Base-by-base conservation (phyloP, 192 early-diverging fungal species). In the Allomyces arbusculus region DNA sequence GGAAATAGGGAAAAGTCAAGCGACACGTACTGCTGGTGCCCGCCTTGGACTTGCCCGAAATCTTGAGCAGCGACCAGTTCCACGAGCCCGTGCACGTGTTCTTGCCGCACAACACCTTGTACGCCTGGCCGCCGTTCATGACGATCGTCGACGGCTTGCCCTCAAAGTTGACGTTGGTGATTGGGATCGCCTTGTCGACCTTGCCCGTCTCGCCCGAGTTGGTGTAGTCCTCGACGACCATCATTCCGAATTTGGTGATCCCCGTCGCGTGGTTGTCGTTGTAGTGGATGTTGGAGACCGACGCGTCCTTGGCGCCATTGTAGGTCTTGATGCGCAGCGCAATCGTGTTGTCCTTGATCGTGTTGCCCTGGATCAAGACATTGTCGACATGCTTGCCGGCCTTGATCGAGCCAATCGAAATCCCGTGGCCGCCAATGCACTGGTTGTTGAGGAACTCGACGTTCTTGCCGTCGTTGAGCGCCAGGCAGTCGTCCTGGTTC, bases 401-500 rank as follows among this genome's bases (percentile, higher is more conserved):
- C 64, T 40, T 40, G 26, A 66, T 24, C 5, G 62, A 25, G 8
- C 28, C 61, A 24, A 71, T 69, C 26, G 70, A 71, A 26, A 71
- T 65, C 19, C 70, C 70, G 68, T 71, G 70, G 16, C 70, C 70
- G 44, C 70, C 70, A 19, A 25, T 45, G 44, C 70, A 71, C 14
- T 55, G 22, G 68, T 64, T 64, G 61, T 61, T 68, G 23, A 67
- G 20, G 58, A 70, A 70, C 24, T 61, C 26, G 64, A 70, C 70
- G 44, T 68, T 68, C 7, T 26, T 61, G 26, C 68, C 68, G 8
- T 19, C 20, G 68, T 71, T 71, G 40, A 71, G 22, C 16, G 70
- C 70, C 24, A 71, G 11, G 50, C 70, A 71, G 68, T 71, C 70
- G 50, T 71, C 70, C 44, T 71, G 70, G 70, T 71, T 71, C 24